Base-by-base conservation (phyloP, 768 basidiomycete genomes). In the Sutorius australiensis region DNA sequence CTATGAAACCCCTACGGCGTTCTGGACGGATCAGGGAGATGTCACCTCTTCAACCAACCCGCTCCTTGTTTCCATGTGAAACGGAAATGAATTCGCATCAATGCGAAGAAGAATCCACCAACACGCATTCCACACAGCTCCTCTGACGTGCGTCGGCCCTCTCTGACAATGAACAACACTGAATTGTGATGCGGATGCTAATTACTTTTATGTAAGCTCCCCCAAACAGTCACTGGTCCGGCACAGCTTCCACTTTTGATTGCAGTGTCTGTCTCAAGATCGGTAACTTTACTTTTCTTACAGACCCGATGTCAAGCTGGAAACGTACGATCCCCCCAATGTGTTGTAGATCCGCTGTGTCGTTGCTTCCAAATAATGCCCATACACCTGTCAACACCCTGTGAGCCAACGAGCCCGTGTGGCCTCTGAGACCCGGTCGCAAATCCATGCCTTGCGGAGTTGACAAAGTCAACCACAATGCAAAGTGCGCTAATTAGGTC, bases 1-100 rank as follows among this genome's bases (percentile, higher is more conserved):
- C 67, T 53, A 62, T 71, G 64, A 72, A 69, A 67, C 71, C 69
- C 56, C 59, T 71, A 47, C 69, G 69, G 60, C 61, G 62, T 61
- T 66, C 69, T 56, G 52, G 59, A 52, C 65, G 60, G 64, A 64
- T 59, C 59, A 59, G 67, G 59, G 60, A 59, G 43, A 24, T 60
- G 56, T 58, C 66, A 55, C 34, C 62, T 60, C 63, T 55, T 67
- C 47, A 58, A 59, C 60, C 55, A 52, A 39, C 41, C 49, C 57
- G 48, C 48, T 64, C 60, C 61, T 57, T 58, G 57, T 61, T 56
- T 59, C 56, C 58, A 57, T 58, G 54, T 53, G 56, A 59, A 56
- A 59, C 69, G 70, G 68, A 71, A 60, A 72, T 70, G 66, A 71
- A 62, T 54, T 55, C 58, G 52, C 66, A 60, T 59, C 66, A 64